Conservation (phyloP, 2,329 filamentous ascomycete genomes). For the Seiridium unicorne region DNA sequence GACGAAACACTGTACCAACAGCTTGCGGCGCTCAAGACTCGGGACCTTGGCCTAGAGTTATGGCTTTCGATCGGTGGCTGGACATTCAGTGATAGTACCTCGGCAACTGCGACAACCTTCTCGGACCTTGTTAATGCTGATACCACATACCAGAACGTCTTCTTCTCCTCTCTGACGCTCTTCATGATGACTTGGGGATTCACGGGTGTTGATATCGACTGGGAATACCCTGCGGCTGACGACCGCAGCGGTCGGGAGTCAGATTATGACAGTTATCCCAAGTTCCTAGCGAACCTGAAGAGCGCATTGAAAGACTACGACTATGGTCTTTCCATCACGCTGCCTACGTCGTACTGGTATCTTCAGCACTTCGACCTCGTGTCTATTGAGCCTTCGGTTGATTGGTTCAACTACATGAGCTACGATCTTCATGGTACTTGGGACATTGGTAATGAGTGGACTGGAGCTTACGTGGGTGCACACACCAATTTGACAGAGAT, state of each 20-base stretch:
- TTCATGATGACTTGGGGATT: conserved; percentile 38
- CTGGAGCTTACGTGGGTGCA: conserved; percentile 27
- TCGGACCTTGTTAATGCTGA: neutral
- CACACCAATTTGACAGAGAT: conserved; percentile 48
- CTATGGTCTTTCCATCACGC: conserved; percentile 21
- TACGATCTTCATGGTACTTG: conserved; percentile 43
- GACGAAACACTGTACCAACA: neutral
- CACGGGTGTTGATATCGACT: conserved; percentile 46
- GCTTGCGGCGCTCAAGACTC: conserved; percentile 11
- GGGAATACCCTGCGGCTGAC: conserved; percentile 34
- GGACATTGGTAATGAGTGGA: conserved; percentile 29
- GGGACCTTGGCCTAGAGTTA: conserved; percentile 6
- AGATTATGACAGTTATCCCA: neutral
- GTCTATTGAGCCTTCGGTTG: conserved; percentile 20
- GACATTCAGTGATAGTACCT: neutral
- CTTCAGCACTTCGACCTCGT: conserved; percentile 23
- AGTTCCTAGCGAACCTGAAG: neutral
- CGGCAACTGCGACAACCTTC: neutral
- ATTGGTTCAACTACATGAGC: conserved; percentile 44
- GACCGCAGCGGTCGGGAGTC: conserved; percentile 31
- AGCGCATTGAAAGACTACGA: neutral
- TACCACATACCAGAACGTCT: conserved; percentile 15
- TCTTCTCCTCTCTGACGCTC: conserved; percentile 31
- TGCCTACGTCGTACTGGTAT: conserved; percentile 26
- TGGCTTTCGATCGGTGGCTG: conserved; percentile 7